These are phyloP conservation scores for Asterophora lycoperdoides DNA, from an alignment of 768 basidiomycete genomes.

Conservation along the genomic window DNA sequence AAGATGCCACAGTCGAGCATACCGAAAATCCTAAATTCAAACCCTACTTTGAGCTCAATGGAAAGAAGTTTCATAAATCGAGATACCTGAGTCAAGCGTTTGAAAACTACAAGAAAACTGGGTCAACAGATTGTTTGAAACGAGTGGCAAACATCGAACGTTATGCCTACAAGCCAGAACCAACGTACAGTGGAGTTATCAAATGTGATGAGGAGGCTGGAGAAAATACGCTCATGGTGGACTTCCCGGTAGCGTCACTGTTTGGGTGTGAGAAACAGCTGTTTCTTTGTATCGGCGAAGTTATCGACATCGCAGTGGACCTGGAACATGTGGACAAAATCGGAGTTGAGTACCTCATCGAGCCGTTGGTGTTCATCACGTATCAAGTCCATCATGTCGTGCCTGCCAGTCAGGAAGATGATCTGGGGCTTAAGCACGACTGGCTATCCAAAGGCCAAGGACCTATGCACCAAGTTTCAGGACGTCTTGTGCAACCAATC, in stretches of 20 bases:
- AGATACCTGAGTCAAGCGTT: too few species aligned
- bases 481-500: neutral
- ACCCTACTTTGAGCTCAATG: neutral
- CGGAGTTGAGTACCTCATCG: neutral
- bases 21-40: too few species aligned
- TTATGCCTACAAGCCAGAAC: neutral
- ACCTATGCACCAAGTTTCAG: too few species aligned
- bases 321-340: too few species aligned
- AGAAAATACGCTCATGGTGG: neutral
- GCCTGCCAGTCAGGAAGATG: too few species aligned
- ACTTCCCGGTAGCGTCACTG: neutral
- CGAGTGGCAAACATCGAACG: neutral
- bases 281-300: neutral
- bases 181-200: neutral
- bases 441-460: too few species aligned
- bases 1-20: too few species aligned
- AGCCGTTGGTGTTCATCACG: neutral
- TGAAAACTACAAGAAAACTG: neutral
- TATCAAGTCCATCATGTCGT: too few species aligned
- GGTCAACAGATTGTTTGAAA: slow-evolving; percentile 3
- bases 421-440: too few species aligned
- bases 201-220: neutral
- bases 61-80: neutral
- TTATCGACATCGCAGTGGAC: neutral
- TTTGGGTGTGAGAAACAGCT: neutral